Percentiles rank a stretch among this genome's conserved stretches.
Evolutionary conservation across 192 early-diverging fungal genomes (phyloP).

Genomic region (Dispira simplex): DNA sequence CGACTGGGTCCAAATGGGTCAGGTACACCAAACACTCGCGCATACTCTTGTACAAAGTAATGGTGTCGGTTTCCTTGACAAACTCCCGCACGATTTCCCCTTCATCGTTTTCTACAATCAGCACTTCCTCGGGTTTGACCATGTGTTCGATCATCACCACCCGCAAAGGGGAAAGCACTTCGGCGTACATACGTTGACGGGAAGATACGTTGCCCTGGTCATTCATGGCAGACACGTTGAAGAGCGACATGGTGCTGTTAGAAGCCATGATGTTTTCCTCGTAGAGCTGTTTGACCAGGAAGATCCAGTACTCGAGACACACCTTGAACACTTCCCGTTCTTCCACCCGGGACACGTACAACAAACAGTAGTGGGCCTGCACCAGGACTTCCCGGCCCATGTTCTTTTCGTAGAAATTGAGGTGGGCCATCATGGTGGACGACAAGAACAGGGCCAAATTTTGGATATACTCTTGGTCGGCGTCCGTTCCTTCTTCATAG

Average conservation of each 20-base stretch:
- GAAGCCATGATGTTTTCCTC: slow-evolving; percentile 58
- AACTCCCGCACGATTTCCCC: slow-evolving; percentile 98
- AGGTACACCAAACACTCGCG: slow-evolving; percentile 93
- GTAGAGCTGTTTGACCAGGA: slow-evolving; percentile 76
- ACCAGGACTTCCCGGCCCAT: slow-evolving; percentile 37
- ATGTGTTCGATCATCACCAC: slow-evolving; percentile 97
- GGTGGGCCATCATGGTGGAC: slow-evolving; percentile 65
- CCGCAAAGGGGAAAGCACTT: slow-evolving; percentile 71
- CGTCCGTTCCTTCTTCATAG: slow-evolving; percentile 44
- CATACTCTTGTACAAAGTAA: slow-evolving; percentile 96
- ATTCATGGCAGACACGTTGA: slow-evolving; percentile 36
- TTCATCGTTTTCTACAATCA: slow-evolving; percentile 98
- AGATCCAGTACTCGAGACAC: slow-evolving; percentile 95
- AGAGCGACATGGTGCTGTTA: slow-evolving; percentile 30
- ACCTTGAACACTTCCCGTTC: slow-evolving; percentile 98
- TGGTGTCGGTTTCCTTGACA: slow-evolving; percentile 95
- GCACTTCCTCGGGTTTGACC: slow-evolving; percentile 96
- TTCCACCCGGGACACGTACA: slow-evolving; percentile 80
- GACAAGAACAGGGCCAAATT: slow-evolving; percentile 90
- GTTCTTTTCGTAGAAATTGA: slow-evolving; percentile 46
- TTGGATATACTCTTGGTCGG: slow-evolving; percentile 93
- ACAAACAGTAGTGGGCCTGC: slow-evolving; percentile 77
- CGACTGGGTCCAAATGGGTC: slow-evolving; percentile 86
- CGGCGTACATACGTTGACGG: slow-evolving; percentile 74
- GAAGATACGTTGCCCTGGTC: slow-evolving; percentile 19